Evolutionary conservation across 2,329 filamentous ascomycete genomes (phyloP).

Genomic region (Mariannaea elegans): DNA sequence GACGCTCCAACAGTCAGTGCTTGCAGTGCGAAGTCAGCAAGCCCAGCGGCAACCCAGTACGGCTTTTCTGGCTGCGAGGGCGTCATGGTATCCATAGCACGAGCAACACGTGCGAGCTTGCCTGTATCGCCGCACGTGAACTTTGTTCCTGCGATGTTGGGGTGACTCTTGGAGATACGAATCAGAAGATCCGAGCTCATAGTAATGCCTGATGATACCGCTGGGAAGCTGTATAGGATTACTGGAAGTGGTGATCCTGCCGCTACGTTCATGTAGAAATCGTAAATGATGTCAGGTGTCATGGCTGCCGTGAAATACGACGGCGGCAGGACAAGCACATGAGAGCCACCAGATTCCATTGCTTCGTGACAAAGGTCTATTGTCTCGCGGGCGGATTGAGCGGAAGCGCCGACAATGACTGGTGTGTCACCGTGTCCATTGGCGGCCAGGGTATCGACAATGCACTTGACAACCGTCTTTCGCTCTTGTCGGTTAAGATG

Average conservation of each 20-base stretch:
- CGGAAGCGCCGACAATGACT: conserved; percentile 75
- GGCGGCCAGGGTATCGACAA: conserved; percentile 67
- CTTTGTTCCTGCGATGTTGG: conserved; percentile 71
- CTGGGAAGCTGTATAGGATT: conserved; percentile 72
- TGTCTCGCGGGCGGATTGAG: conserved; percentile 73
- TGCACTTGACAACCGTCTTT: conserved; percentile 67
- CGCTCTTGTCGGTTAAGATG: conserved; percentile 74
- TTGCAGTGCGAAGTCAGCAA: no score
- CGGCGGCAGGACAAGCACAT: conserved; percentile 73
- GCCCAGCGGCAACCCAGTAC: no score
- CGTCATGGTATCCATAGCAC: no score
- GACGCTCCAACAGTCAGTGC: no score
- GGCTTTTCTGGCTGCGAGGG: no score
- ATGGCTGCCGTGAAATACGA: conserved; percentile 73
- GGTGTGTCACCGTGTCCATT: conserved; percentile 64
- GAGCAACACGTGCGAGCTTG: conserved; percentile 60
- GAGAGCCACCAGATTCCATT: conserved; percentile 69
- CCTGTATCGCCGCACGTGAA: conserved; percentile 72
- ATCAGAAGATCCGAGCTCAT: conserved; percentile 66
- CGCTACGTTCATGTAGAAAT: conserved; percentile 71
- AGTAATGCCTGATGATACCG: conserved; percentile 64
- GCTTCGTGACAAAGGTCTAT: conserved; percentile 73
- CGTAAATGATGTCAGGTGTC: conserved; percentile 63
- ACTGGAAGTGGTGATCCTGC: conserved; percentile 65
- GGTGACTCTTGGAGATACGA: conserved; percentile 57